A percentile compares a stretch with the other conserved stretches of the same genome.
Conservation (phyloP, 2,329 filamentous ascomycete genomes). For the Fusarium avenaceum region DNA sequence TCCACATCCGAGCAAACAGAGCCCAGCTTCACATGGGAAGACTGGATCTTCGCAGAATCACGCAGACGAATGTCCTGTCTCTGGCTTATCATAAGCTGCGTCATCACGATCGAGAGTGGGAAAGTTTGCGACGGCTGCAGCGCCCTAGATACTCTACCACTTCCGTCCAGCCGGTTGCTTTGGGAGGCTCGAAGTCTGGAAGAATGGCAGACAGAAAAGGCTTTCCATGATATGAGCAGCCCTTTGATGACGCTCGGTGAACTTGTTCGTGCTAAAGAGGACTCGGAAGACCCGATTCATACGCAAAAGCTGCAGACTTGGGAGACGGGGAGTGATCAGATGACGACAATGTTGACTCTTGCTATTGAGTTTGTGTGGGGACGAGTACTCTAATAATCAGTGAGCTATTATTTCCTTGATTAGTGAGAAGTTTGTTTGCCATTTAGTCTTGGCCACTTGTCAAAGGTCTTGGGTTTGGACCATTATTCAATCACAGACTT, state of each 20-base stretch:
- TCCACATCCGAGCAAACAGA: conserved; percentile 29
- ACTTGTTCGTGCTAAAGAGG: conserved; percentile 19
- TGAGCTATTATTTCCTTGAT: too few relatives aligned
- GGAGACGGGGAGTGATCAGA: conserved; percentile 48
- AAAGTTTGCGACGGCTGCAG: conserved; percentile 17
- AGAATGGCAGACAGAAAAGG: conserved; percentile 48
- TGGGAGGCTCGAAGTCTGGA: conserved; percentile 47
- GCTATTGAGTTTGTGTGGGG: conserved; percentile 42
- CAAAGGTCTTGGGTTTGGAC: too few relatives aligned
- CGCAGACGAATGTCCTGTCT: conserved; percentile 47
- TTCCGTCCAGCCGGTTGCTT: conserved; percentile 37
- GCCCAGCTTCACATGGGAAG: conserved; percentile 46
- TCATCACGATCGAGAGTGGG: conserved; percentile 37
- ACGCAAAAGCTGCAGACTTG: conserved; percentile 40
- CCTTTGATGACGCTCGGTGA: conserved; percentile 40
- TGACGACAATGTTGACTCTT: conserved; percentile 43
- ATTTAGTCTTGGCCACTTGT: too few relatives aligned
- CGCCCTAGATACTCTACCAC: conserved; percentile 18
- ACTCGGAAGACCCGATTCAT: not conserved
- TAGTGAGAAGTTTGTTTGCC: too few relatives aligned
- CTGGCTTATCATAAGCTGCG: conserved; percentile 45
- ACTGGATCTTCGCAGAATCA: conserved; percentile 52
- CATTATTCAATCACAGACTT: too few relatives aligned
- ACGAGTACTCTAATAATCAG: not conserved
- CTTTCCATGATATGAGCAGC: conserved; percentile 27